Conservation (phyloP, 2,329 filamentous ascomycete species). For the Seiridium cupressi region DNA sequence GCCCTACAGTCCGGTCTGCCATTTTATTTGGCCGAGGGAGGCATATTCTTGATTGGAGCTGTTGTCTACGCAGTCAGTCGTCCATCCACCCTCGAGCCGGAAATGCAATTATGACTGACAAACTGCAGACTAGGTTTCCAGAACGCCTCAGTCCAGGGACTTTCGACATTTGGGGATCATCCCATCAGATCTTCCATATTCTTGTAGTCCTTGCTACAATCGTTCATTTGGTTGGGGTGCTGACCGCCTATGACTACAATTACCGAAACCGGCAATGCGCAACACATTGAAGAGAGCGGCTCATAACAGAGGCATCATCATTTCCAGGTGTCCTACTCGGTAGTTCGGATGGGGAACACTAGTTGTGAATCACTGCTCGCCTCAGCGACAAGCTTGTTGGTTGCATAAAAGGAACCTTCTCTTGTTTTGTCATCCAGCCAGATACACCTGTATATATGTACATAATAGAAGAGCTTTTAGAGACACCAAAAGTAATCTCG, state of each 20-base stretch:
- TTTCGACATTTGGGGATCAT: constrained; percentile 42
- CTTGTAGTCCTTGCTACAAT: constrained; percentile 39
- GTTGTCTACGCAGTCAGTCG: constrained; percentile 36
- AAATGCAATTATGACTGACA: not conserved
- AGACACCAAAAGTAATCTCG: too few relatives aligned
- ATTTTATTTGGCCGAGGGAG: constrained; percentile 38
- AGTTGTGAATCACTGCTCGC: too few relatives aligned
- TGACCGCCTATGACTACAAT: constrained; percentile 20
- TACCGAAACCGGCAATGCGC: constrained; percentile 7
- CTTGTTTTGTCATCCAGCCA: too few relatives aligned
- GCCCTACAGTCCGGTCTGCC: constrained; percentile 36
- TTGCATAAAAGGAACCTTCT: too few relatives aligned
- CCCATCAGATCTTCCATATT: constrained; percentile 46
- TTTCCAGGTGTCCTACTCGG: too few relatives aligned
- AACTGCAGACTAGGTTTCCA: constrained; percentile 36
- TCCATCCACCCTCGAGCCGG: not conserved
- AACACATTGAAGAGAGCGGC: not conserved
- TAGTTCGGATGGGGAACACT: too few relatives aligned
- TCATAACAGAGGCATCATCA: too few relatives aligned
- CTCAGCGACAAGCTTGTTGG: too few relatives aligned
- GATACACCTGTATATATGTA: too few relatives aligned
- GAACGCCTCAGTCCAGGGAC: constrained; percentile 37
- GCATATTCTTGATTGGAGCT: constrained; percentile 33
- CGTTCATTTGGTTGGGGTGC: constrained; percentile 35
- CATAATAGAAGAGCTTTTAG: too few relatives aligned